Evolutionary conservation across 2,329 filamentous ascomycete species (phyloP).

Genomic region (Teratosphaeria pseudoeucalypti): DNA sequence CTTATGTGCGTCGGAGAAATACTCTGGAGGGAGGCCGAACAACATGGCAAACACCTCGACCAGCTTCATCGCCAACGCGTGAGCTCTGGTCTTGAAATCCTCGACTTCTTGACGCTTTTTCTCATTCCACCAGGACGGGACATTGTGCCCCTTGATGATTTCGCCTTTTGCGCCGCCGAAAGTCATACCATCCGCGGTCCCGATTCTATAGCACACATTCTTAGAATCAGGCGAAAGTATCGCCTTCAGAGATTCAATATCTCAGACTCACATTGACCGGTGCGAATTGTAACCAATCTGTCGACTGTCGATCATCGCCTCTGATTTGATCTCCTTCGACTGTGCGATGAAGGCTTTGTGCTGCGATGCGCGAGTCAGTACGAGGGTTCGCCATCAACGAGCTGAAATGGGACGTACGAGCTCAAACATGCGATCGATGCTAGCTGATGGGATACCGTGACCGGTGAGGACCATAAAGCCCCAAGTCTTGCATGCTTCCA

Average conservation of each 20-base stretch:
- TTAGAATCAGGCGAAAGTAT: slow-evolving; percentile 1
- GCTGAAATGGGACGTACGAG: not conserved
- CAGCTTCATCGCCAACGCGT: slow-evolving; percentile 12
- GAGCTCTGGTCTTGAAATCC: slow-evolving; percentile 14
- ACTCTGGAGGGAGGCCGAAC: slow-evolving; percentile 8
- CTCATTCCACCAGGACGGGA: slow-evolving; percentile 12
- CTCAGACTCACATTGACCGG: slow-evolving; percentile 15
- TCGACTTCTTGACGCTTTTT: slow-evolving; percentile 9
- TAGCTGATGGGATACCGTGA: slow-evolving; percentile 5
- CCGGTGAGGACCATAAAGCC: slow-evolving; percentile 10
- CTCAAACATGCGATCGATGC: slow-evolving; percentile 7
- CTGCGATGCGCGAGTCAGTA: not conserved
- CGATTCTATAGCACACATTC: slow-evolving; percentile 1
- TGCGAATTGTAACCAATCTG: slow-evolving; percentile 8
- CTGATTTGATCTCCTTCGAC: not conserved
- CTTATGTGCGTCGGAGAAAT: slow-evolving; percentile 8
- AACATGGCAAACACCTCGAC: slow-evolving; percentile 10
- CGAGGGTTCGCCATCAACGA: slow-evolving; percentile 3
- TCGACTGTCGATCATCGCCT: slow-evolving; percentile 9
- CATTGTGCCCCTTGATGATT: not conserved
- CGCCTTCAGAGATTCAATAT: slow-evolving; percentile 1
- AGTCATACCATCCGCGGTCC: not conserved
- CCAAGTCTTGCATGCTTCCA: slow-evolving; percentile 8
- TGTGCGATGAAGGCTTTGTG: not conserved
- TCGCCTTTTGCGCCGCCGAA: not conserved